These are phyloP conservation scores for Aleurites moluccanus DNA, from an alignment of 441 rosid species.

Conservation along the genomic window DNA sequence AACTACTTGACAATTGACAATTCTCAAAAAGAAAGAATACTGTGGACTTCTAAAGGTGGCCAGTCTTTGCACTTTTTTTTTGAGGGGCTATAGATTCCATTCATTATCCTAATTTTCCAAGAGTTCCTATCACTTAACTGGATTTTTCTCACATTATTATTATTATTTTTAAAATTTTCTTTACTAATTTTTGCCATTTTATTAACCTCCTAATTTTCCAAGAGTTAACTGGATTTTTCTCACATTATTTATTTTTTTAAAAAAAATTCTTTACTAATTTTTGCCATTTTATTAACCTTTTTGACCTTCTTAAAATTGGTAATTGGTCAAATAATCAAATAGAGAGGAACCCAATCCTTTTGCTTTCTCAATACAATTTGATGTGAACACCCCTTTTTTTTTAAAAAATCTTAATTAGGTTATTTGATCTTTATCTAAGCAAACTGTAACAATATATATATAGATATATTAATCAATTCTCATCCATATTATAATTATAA, in stretches of 20 bases:
- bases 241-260: too few relatives aligned
- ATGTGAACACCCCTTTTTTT: not conserved
- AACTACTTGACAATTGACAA: not conserved
- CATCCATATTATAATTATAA: not conserved
- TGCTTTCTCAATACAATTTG: not conserved
- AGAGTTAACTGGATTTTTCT: too few relatives aligned
- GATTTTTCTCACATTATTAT: too few relatives aligned
- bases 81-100: not conserved
- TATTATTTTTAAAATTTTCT: too few relatives aligned
- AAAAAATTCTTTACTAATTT: not conserved
- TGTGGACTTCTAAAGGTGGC: not conserved
- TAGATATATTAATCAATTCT: too few relatives aligned
- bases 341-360: not conserved
- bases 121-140: too few relatives aligned
- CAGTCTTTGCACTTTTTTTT: not conserved
- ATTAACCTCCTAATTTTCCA: not conserved
- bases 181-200: not conserved
- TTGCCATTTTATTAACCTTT: not conserved
- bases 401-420: not conserved
- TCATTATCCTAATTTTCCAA: not conserved
- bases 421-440: not conserved
- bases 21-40: not conserved
- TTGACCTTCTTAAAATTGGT: not conserved
- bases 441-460: not conserved
- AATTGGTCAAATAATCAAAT: not conserved